Base-by-base conservation (phyloP, 192 early-diverging fungal genomes). In the Backusella liffmaniae region DNA sequence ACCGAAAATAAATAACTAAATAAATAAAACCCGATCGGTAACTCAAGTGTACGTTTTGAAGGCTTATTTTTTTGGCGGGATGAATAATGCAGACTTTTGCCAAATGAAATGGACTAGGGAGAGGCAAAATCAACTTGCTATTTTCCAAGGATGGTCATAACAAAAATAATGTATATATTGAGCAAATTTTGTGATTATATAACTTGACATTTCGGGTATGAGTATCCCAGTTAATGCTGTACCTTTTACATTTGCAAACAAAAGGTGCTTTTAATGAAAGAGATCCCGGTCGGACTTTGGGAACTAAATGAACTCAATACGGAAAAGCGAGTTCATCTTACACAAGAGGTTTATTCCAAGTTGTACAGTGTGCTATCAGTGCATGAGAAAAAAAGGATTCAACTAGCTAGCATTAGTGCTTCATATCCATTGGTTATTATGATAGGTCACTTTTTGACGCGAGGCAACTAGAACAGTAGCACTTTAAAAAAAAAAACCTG, bases 371-470 rank as follows among this genome's bases (percentile, higher is more conserved):
- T 23, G 23, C 56, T 62, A 62, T 62, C 56, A 62, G 56, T 62
- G 56, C 56, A 62, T 62, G 56, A 62, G 56, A 62, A 62, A 62
- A 49, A 62, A 62, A 62, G 3, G 23, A 30, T 23, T 62, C 56
- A 62, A 62, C 3, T 62, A 29, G 13, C 23, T 62, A 12, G 56
- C 23, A 62, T 29, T 13, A 62, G 56, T 59, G 56, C 56, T 26
- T 59, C 21, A 59, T 59, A 29, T 59, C 56, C 23, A 59, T 59
- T 59, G 23, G 56, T 3, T 10, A 12, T 26, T 23, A 59, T 59
- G 56, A 59, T 59, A 59, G 56, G 56, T 59, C 56, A 59, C 56
- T 59, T 59, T 59, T 59, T 59, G 56, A 59, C 56, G 56, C 56
- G 56, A 59, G 56, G 56, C 56, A 59, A 59, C 56, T 59, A 59